Conservation (phyloP, 139 green algal species). For the Closterium sp. region DNA sequence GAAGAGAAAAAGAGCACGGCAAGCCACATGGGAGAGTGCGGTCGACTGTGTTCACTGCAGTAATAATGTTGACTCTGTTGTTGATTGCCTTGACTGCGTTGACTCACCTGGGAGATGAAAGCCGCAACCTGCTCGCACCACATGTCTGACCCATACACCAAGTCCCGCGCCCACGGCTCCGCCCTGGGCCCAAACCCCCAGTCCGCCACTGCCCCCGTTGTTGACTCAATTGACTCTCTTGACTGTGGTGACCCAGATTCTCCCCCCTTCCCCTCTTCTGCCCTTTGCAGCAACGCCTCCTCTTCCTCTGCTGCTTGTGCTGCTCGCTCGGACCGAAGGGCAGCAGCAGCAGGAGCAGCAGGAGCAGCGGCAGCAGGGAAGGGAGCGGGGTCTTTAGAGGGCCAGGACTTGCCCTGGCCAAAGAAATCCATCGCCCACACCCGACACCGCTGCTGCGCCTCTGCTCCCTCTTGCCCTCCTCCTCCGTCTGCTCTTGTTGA, state of each 20-base stretch:
- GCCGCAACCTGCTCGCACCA: constrained; percentile 36
- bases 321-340: not conserved
- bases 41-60: too few relatives aligned
- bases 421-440: constrained; percentile 61
- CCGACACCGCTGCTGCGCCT: constrained; percentile 13
- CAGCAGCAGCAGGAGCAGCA: not conserved
- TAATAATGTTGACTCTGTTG: not conserved
- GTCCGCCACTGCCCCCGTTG: not conserved
- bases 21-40: too few relatives aligned
- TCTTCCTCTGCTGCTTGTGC: not conserved
- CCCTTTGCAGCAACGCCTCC: not conserved
- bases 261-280: not conserved
- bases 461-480: not conserved
- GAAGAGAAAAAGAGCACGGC: too few relatives aligned
- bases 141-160: constrained; percentile 26
- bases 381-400: constrained; percentile 1
- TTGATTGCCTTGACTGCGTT: too few relatives aligned
- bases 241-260: not conserved
- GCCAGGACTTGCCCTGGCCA: constrained; percentile 50
- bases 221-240: not conserved
- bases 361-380: not conserved
- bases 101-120: not conserved
- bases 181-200: constrained; percentile 16
- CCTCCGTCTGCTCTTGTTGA: not conserved
- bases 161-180: constrained; percentile 6